Evolutionary conservation across 2,329 filamentous ascomycete species (phyloP), one percentile per base, ranked within the genome.

Genomic region (Venturia carpophila): DNA sequence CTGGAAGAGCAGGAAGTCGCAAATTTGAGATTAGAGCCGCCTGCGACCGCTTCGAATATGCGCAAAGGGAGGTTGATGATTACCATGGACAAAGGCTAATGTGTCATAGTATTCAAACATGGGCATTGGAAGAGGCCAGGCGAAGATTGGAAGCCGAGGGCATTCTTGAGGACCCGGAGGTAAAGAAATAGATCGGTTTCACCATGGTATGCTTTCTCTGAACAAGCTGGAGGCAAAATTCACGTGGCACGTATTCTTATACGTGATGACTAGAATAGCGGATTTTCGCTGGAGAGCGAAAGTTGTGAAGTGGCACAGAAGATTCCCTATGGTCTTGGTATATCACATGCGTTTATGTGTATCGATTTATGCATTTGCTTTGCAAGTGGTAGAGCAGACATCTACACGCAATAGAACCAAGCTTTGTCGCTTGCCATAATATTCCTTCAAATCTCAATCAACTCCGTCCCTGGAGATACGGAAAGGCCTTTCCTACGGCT

Each of bases 71-170:
- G 41, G 30, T 24, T 45, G n/a, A 13, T 42, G n/a, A 6, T 15
- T 7, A 27, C 21, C 43, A 43, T 24, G 47, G 64, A 27, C 45
- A 58, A 63, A 15, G 64, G 71, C 74, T 64, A 73, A 63, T 39
- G 17, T 69, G 58, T 21, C 66, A 67, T 72, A 99, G 94, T 77
- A 97, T 99, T 86, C 94, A 97, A 82, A 97, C 93, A 65, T 99
- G 94, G 94, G 94, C 94, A 68, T 86, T 99, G 55, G 94, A 99
- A 80, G 94, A 99, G 81, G 94, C 94, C 64, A 86, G 94, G 74
- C 86, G 94, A 81, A 85, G 94, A 81, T 87, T 99, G 84, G 94
- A 99, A 81, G 89, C 87, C 67, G 94, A 99, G 82, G 94, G 94
- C 67, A 92, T 97, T 74, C 80, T 97, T 74, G 86, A 90, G 73